Conservation (phyloP, 345 rosid species). For the Cardamine occulta region DNA sequence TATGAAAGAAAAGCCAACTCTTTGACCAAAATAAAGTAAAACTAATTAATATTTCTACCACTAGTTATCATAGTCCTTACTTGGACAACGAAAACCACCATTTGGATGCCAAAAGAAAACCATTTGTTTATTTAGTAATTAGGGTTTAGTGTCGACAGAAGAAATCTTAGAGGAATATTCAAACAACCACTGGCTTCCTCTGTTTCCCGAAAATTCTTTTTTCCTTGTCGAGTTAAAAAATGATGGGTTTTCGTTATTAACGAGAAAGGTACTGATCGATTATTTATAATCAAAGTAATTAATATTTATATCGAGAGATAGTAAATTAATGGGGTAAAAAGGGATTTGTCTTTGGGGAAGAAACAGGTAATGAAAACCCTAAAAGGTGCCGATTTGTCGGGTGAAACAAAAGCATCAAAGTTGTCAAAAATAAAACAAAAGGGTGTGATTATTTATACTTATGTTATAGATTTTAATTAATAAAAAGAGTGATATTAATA, state of each 20-base stretch:
- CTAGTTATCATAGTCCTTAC: constrained; percentile 11
- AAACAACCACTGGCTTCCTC: constrained; percentile 38
- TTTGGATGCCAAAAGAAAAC: constrained; percentile 11
- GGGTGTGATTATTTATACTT: constrained; percentile 46
- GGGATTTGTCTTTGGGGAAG: constrained; percentile 46
- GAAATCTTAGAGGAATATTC: constrained; percentile 34
- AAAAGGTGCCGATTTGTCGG: constrained; percentile 50
- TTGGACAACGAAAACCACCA: constrained; percentile 25
- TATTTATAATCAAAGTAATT: constrained; percentile 3
- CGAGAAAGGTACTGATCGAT: constrained; percentile 41
- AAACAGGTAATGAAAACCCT: constrained; percentile 50
- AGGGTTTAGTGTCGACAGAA: constrained; percentile 40
- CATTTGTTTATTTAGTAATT: constrained; percentile 7
- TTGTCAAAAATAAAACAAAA: constrained; percentile 46
- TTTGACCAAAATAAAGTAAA: constrained; percentile 2
- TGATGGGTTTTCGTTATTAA: constrained; percentile 44
- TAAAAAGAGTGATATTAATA: background rate
- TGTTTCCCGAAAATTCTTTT: constrained; percentile 44
- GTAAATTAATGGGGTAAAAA: constrained; percentile 40
- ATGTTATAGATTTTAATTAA: constrained; percentile 27
- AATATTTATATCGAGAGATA: constrained; percentile 16
- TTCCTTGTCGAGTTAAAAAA: constrained; percentile 40
- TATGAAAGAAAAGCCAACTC: constrained; percentile 2
- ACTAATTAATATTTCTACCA: constrained; percentile 5
- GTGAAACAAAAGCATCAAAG: constrained; percentile 52